phyloP scores from a whole-genome alignment of 176 grass and related monocot species.

The Oryza glaberrima region DNA sequence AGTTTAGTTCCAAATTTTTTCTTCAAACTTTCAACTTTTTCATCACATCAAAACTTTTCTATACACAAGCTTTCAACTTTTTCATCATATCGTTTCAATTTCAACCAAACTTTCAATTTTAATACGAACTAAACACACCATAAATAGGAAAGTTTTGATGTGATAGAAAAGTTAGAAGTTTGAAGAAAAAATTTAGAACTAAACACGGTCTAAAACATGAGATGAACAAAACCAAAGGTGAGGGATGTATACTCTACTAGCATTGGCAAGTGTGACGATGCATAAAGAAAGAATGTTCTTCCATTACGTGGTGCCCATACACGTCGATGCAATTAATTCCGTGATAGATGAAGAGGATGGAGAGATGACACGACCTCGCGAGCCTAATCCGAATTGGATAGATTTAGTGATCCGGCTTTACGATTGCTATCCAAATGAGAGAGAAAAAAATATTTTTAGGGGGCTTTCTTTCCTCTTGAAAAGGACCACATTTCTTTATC shows the following conservation, averaged over 20 bases:
- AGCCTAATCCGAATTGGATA: neutral
- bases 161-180: too few relatives aligned
- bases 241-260: neutral
- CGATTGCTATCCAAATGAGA: conserved; percentile 10
- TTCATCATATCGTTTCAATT: too few relatives aligned
- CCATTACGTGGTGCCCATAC: neutral
- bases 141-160: too few relatives aligned
- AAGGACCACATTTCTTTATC: neutral
- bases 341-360: neutral
- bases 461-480: neutral
- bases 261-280: neutral
- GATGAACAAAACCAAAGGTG: too few relatives aligned
- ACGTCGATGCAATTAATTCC: neutral
- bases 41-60: too few relatives aligned
- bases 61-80: too few relatives aligned
- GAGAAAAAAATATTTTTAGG: neutral
- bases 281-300: neutral
- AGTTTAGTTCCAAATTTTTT: too few relatives aligned
- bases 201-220: too few relatives aligned
- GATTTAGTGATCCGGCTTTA: conserved; percentile 4
- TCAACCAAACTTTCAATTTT: too few relatives aligned
- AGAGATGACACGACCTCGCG: neutral
- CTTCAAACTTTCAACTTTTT: too few relatives aligned
- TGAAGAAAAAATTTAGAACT: too few relatives aligned
- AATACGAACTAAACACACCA: too few relatives aligned